phyloP scores from a whole-genome alignment of 768 basidiomycete genomes.

The Candolleomyces eurysporus region DNA sequence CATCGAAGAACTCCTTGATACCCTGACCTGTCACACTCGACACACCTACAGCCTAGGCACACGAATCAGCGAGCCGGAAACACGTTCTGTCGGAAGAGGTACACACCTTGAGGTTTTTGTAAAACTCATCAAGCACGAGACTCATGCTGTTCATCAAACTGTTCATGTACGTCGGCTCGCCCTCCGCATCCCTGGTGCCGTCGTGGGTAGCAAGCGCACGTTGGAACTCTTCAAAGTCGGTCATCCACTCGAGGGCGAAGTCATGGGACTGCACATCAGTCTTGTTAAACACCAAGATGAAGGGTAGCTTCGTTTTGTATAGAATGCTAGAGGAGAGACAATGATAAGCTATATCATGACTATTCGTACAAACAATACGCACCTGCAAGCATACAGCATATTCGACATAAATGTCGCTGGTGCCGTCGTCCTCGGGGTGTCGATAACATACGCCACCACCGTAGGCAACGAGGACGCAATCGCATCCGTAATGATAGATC shows the following conservation, averaged over 20 bases:
- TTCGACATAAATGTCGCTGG: constrained; percentile 99
- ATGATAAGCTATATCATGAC: constrained; percentile 4
- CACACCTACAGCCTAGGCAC: constrained; percentile 83
- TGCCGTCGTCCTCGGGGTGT: constrained; percentile 90
- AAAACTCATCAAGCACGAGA: constrained; percentile 96
- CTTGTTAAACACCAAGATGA: constrained; percentile 98
- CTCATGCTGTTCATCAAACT: constrained; percentile 99
- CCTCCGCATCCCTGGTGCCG: constrained; percentile 70
- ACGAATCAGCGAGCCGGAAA: background rate
- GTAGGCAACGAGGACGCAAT: constrained; percentile 91
- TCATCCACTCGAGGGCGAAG: constrained; percentile 98
- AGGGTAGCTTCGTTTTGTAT: constrained; percentile 97
- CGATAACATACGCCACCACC: constrained; percentile 95
- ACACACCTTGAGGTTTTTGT: constrained; percentile 87
- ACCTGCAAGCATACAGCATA: constrained; percentile 99
- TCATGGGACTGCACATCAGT: constrained; percentile 88
- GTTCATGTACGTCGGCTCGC: constrained; percentile 97
- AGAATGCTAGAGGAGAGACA: constrained; percentile 62
- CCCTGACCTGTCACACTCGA: constrained; percentile 96
- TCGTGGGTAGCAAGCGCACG: constrained; percentile 73
- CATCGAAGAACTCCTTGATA: constrained; percentile 86
- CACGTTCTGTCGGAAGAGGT: background rate
- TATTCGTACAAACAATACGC: constrained; percentile 19
- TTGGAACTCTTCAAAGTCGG: constrained; percentile 95
- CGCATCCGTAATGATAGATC: constrained; percentile 97